Percentiles rank a stretch among this genome's conserved stretches.
phyloP scores from a whole-genome alignment of 1,139 yeast species.

The Geotrichum aggregatum region DNA sequence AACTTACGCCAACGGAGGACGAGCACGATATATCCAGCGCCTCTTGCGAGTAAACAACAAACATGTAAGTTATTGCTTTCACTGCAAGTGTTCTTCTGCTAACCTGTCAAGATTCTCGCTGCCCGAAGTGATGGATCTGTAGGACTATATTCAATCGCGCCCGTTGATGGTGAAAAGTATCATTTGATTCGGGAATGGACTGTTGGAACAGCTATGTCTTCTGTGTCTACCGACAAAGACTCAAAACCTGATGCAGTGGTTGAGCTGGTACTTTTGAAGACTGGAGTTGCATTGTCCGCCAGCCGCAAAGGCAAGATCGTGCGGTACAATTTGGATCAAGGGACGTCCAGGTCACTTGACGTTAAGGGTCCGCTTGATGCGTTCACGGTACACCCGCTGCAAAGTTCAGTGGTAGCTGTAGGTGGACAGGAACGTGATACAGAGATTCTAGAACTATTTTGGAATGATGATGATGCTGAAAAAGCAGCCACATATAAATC shows the following conservation, averaged over 20 bases:
- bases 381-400: slow-evolving; percentile 18
- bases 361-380: slow-evolving; percentile 23
- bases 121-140: slow-evolving; percentile 23
- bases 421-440: slow-evolving; percentile 50
- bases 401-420: slow-evolving; percentile 29
- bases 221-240: not conserved
- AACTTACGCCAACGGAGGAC: slow-evolving; percentile 31
- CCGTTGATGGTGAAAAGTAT: slow-evolving; percentile 2
- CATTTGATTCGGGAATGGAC: slow-evolving; percentile 8
- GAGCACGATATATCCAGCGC: slow-evolving; percentile 31
- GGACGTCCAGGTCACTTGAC: slow-evolving; percentile 11
- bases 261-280: slow-evolving; percentile 17
- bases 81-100: too few relatives aligned
- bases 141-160: slow-evolving; percentile 8
- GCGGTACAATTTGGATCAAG: slow-evolving; percentile 18
- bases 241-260: slow-evolving; percentile 13
- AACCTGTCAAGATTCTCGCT: slow-evolving; percentile 14
- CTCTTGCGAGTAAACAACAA: slow-evolving; percentile 22
- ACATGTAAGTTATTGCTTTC: slow-evolving; percentile 20
- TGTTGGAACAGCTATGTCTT: slow-evolving; percentile 7
- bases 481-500: slow-evolving; percentile 10
- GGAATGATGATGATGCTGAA: slow-evolving; percentile 10
- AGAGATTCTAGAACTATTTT: slow-evolving; percentile 30
- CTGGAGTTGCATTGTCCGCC: slow-evolving; percentile 13
- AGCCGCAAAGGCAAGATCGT: slow-evolving; percentile 24